phyloP scores from a whole-genome alignment of 768 basidiomycete species.

The Agaricus blazei region DNA sequence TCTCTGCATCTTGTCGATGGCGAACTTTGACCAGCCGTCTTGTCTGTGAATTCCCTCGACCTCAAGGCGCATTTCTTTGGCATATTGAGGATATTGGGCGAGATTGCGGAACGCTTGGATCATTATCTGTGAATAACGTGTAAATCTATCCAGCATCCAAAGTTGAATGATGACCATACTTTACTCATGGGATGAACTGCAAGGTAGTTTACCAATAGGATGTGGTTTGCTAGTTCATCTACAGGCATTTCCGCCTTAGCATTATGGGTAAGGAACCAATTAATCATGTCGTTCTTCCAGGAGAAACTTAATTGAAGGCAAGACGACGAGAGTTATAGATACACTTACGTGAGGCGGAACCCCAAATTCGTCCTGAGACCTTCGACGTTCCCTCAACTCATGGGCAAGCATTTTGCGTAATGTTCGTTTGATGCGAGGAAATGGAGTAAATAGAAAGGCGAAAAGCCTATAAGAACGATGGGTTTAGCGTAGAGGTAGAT shows the following conservation, averaged over 20 bases:
- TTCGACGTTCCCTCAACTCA: neutral
- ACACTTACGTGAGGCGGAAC: neutral
- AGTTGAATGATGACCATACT: constrained; percentile 15
- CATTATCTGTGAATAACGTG: constrained; percentile 17
- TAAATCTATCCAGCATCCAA: constrained; percentile 9
- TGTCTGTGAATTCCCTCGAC: constrained; percentile 20
- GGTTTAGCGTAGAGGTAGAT: neutral
- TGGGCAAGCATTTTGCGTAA: neutral
- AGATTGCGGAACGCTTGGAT: constrained; percentile 31
- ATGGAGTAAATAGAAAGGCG: neutral
- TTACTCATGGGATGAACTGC: constrained; percentile 13
- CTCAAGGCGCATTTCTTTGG: constrained; percentile 29
- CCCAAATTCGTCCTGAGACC: neutral
- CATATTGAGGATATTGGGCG: constrained; percentile 21
- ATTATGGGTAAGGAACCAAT: constrained; percentile 2
- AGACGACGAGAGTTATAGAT: neutral
- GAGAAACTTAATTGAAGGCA: neutral
- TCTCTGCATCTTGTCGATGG: constrained; percentile 32
- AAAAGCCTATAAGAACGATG: neutral
- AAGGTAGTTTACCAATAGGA: constrained; percentile 5
- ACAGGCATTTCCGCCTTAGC: constrained; percentile 4
- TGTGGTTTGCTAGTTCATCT: constrained; percentile 1
- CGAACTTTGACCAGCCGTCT: constrained; percentile 24
- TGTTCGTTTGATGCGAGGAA: neutral
- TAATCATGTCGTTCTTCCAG: constrained; percentile 7